Evolutionary conservation across 495 filamentous ascomycete species (phyloP), one percentile per base, ranked within the genome.

Genomic region (Emericellopsis terricola): DNA sequence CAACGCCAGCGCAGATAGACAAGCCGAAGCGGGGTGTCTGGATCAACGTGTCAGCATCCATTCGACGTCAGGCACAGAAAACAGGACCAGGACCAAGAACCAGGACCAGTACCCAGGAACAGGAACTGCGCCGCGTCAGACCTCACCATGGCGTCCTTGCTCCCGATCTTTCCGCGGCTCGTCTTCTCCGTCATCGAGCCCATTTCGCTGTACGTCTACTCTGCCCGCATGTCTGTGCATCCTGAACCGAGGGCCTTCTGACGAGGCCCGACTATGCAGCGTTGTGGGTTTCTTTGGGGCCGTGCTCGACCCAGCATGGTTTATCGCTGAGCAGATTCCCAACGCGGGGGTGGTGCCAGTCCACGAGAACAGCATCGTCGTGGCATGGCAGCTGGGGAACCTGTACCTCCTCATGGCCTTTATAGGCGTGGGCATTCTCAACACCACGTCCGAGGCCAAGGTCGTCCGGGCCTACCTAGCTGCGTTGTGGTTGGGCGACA

Each of bases 381-480:
- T 61, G 3, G 53, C 59, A 8, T 48, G 43, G 14, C 63, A 81
- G 47, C 58, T 82, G 0, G 75, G 69, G 28, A 82, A 83, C 42
- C 46, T 69, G 9, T 85, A 81, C 45, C 60, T 64, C 2, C 59
- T 82, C 3, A 56, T 78, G n/a, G 70, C 65, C 37, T 44, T 81
- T 18, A 47, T 81, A 3, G 74, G 65, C 4, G 46, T 79, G 6
- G 56, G 55, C 8, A 58, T 82, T 8, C 51, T 78, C 3, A 68
- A 76, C 42, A 57, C 65, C 4, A 78, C 71, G 1, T 68, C 58
- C 7, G 77, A 82, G 48, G 48, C 67, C 19, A 69, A 54, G 31
- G 76, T 82, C 1, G 62, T 81, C 10, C 60, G 68, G 28, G 78
- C 71, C 43, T 83, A 80, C 47, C 49, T 84, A 16, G 43, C 76